Conservation (phyloP, 192 early-diverging fungal genomes). For the Mortierella antarctica region DNA sequence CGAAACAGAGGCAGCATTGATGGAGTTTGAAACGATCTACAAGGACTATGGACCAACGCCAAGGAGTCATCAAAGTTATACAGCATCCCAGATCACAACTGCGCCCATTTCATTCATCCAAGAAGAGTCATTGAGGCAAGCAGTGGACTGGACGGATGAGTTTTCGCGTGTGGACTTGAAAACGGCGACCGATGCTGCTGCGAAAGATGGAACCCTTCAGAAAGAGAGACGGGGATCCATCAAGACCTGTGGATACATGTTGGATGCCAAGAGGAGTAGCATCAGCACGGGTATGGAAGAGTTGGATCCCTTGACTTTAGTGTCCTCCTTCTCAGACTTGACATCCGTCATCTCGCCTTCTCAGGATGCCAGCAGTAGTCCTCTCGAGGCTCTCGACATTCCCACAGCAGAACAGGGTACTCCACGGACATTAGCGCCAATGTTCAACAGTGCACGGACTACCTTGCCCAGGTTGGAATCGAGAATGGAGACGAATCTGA, state of each 20-base stretch:
- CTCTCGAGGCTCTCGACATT: too few relatives aligned
- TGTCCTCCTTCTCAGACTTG: too few relatives aligned
- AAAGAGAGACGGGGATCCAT: conserved; percentile 3
- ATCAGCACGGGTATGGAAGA: too few relatives aligned
- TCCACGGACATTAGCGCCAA: not conserved
- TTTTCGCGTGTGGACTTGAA: not conserved
- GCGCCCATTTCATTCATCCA: too few relatives aligned
- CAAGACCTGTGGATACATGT: conserved; percentile 34
- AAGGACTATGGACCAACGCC: not conserved
- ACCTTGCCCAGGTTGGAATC: not conserved
- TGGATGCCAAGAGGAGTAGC: conserved; percentile 10
- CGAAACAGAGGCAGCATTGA: conserved; percentile 26
- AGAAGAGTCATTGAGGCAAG: too few relatives aligned
- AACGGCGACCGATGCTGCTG: not conserved
- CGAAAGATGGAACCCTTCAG: not conserved
- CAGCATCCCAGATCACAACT: too few relatives aligned
- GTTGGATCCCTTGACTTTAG: too few relatives aligned
- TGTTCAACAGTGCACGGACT: not conserved
- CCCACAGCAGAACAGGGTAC: too few relatives aligned
- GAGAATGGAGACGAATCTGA: not conserved
- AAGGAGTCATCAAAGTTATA: not conserved
- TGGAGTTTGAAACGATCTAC: conserved; percentile 24
- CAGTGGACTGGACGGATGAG: not conserved
- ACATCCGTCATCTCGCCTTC: too few relatives aligned
- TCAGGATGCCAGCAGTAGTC: too few relatives aligned